Conservation (phyloP, 805 yeast genomes). For the Kuraishia capsulata region DNA sequence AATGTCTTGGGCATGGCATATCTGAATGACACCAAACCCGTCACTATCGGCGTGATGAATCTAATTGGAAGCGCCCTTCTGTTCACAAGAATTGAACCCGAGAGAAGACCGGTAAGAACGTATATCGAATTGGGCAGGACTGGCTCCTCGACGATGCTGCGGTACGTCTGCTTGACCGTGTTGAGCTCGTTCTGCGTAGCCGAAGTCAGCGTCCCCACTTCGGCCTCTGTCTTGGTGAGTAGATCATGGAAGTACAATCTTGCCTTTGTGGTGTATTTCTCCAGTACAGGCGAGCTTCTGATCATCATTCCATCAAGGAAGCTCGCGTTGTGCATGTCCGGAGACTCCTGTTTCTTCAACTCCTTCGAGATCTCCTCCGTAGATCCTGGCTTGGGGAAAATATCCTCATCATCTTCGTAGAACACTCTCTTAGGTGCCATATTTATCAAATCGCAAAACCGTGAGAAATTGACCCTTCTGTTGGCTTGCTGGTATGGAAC, state of each 20-base stretch:
- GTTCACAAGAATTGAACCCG: constrained; percentile 46
- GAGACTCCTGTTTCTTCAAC: constrained; percentile 28
- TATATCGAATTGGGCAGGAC: constrained; percentile 46
- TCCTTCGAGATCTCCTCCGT: constrained; percentile 26
- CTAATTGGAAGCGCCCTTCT: constrained; percentile 39
- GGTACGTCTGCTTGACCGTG: constrained; percentile 20
- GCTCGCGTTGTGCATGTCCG: constrained; percentile 21
- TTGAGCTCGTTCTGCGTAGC: constrained; percentile 35
- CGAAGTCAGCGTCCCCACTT: constrained; percentile 34
- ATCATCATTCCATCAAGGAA: constrained; percentile 47
- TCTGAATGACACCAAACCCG: constrained; percentile 36
- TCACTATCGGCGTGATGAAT: constrained; percentile 38
- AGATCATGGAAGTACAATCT: constrained; percentile 30
- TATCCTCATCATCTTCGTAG: constrained; percentile 42
- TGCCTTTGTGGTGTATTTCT: constrained; percentile 28
- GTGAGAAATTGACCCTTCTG: too few relatives aligned
- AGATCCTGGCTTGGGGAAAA: constrained; percentile 39
- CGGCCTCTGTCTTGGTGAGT: constrained; percentile 29
- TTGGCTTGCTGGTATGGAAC: too few relatives aligned
- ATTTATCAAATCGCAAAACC: too few relatives aligned
- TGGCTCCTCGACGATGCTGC: constrained; percentile 36
- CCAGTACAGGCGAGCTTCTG: constrained; percentile 37
- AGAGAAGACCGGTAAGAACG: constrained; percentile 43
- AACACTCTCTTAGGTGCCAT: constrained; percentile 36
- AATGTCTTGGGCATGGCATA: constrained; percentile 43